Conservation (phyloP, 2,329 filamentous ascomycete species). For the Chrysoporthe austroafricana region DNA sequence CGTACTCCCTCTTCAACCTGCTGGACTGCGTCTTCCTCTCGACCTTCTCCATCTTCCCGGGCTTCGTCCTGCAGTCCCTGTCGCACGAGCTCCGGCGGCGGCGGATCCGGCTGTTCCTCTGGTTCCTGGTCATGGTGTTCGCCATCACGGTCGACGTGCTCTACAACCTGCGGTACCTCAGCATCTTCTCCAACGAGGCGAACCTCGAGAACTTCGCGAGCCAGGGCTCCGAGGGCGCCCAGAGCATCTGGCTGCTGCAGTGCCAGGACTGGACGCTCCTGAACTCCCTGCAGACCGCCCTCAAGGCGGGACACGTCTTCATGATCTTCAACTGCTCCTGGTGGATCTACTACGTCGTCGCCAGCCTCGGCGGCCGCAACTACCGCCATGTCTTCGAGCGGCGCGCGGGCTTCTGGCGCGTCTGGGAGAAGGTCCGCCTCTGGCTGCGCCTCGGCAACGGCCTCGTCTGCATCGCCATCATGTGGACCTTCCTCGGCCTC, state of each 20-base stretch:
- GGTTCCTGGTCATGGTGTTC: slow-evolving; percentile 31
- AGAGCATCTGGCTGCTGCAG: slow-evolving; percentile 22
- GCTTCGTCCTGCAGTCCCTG: slow-evolving; percentile 25
- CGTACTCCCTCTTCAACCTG: slow-evolving; percentile 26
- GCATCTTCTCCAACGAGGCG: neutral
- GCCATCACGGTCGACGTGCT: slow-evolving; percentile 29
- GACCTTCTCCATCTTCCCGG: slow-evolving; percentile 24
- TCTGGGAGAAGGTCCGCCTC: slow-evolving; percentile 14
- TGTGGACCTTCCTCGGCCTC: slow-evolving; percentile 37
- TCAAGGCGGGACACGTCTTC: slow-evolving; percentile 22
- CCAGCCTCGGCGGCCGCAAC: slow-evolving; percentile 10
- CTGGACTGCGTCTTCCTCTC: slow-evolving; percentile 24
- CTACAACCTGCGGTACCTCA: slow-evolving; percentile 28
- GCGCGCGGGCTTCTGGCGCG: neutral
- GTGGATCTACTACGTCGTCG: slow-evolving; percentile 28
- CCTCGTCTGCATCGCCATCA: slow-evolving; percentile 30
- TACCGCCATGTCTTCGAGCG: neutral
- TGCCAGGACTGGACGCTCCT: slow-evolving; percentile 24
- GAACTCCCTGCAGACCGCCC: slow-evolving; percentile 6
- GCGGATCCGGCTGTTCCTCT: slow-evolving; percentile 31
- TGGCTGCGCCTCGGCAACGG: slow-evolving; percentile 30
- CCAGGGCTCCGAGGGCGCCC: slow-evolving; percentile 3
- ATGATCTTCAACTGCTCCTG: slow-evolving; percentile 29
- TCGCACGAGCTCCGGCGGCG: slow-evolving; percentile 28
- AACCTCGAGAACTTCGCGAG: slow-evolving; percentile 6